phyloP scores from a whole-genome alignment of 2,329 filamentous ascomycete genomes.

The Hypoxylon rubiginosum region DNA sequence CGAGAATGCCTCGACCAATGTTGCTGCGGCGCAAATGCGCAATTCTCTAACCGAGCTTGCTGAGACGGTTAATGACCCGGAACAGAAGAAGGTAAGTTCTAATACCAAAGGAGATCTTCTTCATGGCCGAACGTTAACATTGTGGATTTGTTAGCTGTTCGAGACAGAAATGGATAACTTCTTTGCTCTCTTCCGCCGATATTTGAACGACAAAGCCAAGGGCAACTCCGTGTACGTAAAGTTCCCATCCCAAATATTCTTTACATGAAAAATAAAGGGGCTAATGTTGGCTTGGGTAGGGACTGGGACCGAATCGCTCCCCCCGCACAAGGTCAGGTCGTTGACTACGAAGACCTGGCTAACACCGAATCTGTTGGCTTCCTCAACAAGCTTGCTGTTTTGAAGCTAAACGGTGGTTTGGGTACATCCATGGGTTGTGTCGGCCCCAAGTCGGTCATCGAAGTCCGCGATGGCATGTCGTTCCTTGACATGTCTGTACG shows the following conservation, averaged over 20 bases:
- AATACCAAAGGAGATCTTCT: background rate
- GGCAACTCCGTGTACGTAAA: slow-evolving; percentile 82
- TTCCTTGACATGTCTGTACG: slow-evolving; percentile 98
- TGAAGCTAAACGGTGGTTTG: slow-evolving; percentile 99
- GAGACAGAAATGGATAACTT: slow-evolving; percentile 99
- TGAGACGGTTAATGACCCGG: slow-evolving; percentile 87
- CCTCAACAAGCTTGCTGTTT: slow-evolving; percentile 95
- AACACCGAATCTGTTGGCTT: slow-evolving; percentile 93
- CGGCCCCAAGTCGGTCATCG: slow-evolving; percentile 98
- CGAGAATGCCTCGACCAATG: slow-evolving; percentile 98
- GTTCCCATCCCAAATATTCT: background rate
- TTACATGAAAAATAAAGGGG: slow-evolving; percentile 5
- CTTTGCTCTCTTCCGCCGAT: slow-evolving; percentile 97
- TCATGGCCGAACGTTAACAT: slow-evolving; percentile 32
- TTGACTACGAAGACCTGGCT: slow-evolving; percentile 91
- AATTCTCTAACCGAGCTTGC: slow-evolving; percentile 94
- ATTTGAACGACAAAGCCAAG: slow-evolving; percentile 99
- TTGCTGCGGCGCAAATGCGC: slow-evolving; percentile 98
- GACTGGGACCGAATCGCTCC: slow-evolving; percentile 98
- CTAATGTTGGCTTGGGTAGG: slow-evolving; percentile 60
- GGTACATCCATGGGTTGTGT: slow-evolving; percentile 99
- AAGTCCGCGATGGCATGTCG: slow-evolving; percentile 99
- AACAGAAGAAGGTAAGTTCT: slow-evolving; percentile 81
- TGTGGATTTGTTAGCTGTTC: slow-evolving; percentile 74
- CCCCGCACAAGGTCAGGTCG: slow-evolving; percentile 91